Conservation (phyloP, 768 basidiomycete genomes). For the Lactifluus pinguis region DNA sequence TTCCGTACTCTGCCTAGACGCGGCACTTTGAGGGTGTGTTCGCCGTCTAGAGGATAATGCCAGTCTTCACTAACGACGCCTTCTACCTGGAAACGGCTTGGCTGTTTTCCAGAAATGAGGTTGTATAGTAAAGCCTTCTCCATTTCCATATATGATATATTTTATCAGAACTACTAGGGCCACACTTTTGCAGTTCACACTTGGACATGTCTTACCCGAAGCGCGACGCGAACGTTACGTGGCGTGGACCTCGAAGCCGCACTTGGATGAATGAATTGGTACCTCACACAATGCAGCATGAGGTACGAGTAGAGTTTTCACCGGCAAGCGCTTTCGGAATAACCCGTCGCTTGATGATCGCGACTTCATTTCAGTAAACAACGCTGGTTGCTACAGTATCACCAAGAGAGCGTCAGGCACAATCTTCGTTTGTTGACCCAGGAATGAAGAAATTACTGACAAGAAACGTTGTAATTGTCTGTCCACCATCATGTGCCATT, state of each 20-base stretch:
- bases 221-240: constrained; percentile 33
- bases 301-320: constrained; percentile 32
- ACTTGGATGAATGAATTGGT: background rate
- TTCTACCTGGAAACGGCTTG: constrained; percentile 28
- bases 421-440: background rate
- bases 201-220: constrained; percentile 27
- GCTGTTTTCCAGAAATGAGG: constrained; percentile 30
- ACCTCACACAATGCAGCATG: constrained; percentile 34
- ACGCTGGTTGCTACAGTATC: background rate
- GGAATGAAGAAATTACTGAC: background rate
- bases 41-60: constrained; percentile 42
- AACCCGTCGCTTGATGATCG: constrained; percentile 22
- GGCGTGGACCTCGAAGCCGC: constrained; percentile 33
- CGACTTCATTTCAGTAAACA: background rate
- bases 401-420: background rate
- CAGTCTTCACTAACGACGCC: constrained; percentile 48
- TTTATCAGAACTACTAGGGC: constrained; percentile 34
- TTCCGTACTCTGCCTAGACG: constrained; percentile 49
- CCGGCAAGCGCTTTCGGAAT: constrained; percentile 38
- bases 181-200: constrained; percentile 29
- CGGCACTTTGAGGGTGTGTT: constrained; percentile 34
- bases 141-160: constrained; percentile 50
- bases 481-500: background rate
- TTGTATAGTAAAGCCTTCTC: constrained; percentile 36
- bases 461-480: background rate